Base-by-base conservation (phyloP, 306 rosid species). In the Cotoneaster glaucophyllus region DNA sequence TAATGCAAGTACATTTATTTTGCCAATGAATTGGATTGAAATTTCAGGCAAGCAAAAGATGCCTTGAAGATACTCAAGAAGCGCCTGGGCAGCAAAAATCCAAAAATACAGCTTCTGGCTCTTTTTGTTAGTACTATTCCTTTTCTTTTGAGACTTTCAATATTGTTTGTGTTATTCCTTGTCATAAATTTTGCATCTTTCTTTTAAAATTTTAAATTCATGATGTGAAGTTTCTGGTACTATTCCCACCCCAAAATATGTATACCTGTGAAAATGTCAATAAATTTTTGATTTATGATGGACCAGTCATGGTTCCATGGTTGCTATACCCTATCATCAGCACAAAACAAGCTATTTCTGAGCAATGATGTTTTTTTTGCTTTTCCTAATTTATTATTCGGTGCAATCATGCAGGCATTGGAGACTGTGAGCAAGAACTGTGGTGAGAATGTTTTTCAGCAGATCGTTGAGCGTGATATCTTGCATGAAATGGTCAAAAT, bases 401-500 rank as follows among this genome's bases (percentile, higher is more conserved):
- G n/a, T n/a, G n/a, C n/a, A n/a, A n/a, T n/a, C n/a, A 74, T 84
- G 71, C 70, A 95, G 99, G 98, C 89, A 52, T 74, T 95, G 86
- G 99, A 95, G 89, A 89, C 99, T 64, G 63, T 95, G 56, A 90
- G 92, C 88, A 95, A 95, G 86, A 95, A 95, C 64, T 95, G 99
- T 82, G 96, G 97, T 31, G 99, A 95, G 81, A 88, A 71, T 74
- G 88, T 95, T 75, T 89, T 89, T 86, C 98, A 88, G 82, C 93
- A 82, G 83, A 92, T 92, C 41, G 59, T 90, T 78, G 98, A 92
- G 84, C 93, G 93, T 77, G 97, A 95, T 79, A 88, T 95, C 85
- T 84, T 92, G 78, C 96, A 86, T 19, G 99, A 92, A 26, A 95
- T 95, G 99, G 98, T 95, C 74, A 92, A 90, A 87, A 95, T 92